Conservation (phyloP, 768 basidiomycete species). For the Scleroderma bovista region DNA sequence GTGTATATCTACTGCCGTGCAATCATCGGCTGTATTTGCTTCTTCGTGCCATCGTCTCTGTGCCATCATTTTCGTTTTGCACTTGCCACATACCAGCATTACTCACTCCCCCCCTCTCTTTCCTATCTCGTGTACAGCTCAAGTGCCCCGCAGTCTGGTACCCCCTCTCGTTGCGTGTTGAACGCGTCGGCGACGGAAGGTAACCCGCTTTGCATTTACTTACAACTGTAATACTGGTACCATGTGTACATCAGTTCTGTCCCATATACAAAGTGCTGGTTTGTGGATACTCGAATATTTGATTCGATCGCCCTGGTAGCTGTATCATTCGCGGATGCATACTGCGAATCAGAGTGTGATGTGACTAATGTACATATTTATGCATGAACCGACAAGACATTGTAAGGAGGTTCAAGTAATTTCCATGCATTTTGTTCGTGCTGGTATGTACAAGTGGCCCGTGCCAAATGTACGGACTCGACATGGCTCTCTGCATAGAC, state of each 20-base stretch:
- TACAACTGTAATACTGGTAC: background rate
- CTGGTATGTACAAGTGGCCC: too few species aligned
- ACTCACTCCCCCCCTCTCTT: background rate
- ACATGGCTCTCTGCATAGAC: too few species aligned
- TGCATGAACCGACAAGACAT: too few species aligned
- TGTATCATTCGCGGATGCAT: too few species aligned
- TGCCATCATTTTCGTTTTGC: background rate
- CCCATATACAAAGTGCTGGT: background rate
- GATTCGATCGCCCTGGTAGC: too few species aligned
- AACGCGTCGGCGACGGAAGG: background rate
- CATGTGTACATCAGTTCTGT: slow-evolving; percentile 1
- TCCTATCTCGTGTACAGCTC: too few species aligned
- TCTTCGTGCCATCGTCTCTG: background rate
- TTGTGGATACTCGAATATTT: background rate
- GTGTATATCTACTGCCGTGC: background rate
- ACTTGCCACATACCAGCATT: background rate
- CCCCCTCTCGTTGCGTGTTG: background rate
- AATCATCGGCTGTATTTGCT: background rate
- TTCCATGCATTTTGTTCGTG: too few species aligned
- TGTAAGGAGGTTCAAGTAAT: too few species aligned
- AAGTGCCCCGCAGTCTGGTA: background rate
- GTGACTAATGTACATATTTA: too few species aligned
- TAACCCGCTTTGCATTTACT: background rate
- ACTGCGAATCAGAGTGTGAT: too few species aligned
- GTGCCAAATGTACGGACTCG: too few species aligned